Base-by-base conservation (phyloP, 257 asterid species). In the Rubia yunnanensis region DNA sequence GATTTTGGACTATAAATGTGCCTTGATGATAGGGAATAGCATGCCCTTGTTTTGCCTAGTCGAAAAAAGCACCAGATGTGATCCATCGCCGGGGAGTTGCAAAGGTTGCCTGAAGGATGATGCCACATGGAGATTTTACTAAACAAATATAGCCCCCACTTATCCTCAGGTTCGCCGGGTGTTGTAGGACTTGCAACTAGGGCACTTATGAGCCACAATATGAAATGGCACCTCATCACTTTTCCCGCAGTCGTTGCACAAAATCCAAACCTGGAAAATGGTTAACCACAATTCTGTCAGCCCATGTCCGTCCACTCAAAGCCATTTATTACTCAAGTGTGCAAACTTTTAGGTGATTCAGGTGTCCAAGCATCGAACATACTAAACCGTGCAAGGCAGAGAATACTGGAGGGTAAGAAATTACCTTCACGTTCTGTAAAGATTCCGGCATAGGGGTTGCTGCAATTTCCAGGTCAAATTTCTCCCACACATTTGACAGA, bases 401-500 rank as follows among this genome's bases (percentile, higher is more conserved):
- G 38, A 7, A 4, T 17, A n/a, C 10, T 27, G 38, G 20, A 23
- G 23, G 55, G 17, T 39, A 52, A 23, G 3, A 52, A 17, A 56
- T 39, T 27, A 86, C 97, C 85, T 76, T 81, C 72, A 75, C 76
- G 74, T 85, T 79, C 58, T 72, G 85, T 26, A 76, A 83, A 55
- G 77, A 70, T 17, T 82, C 77, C 7, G 97, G 97, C 95, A 88
- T 84, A 0, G 96, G 96, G 10, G 91, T 86, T 7, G 97, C 89
- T 53, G 96, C 96, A 39, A 91, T 83, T 84, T 91, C 95, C 83
- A 62, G 5, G 81, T 91, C 97, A 67, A 80, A 81, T 70, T 76
- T 81, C 83, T 88, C 96, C 96, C 97, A 91, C 62, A 84, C 88
- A 69, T 86, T 81, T 15, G 97, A 91, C 96, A 91, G 86, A 61